Evolutionary conservation across 2,329 filamentous ascomycete species (phyloP), one percentile per base, ranked within the genome.

Genomic region (Pezicula carpinea): DNA sequence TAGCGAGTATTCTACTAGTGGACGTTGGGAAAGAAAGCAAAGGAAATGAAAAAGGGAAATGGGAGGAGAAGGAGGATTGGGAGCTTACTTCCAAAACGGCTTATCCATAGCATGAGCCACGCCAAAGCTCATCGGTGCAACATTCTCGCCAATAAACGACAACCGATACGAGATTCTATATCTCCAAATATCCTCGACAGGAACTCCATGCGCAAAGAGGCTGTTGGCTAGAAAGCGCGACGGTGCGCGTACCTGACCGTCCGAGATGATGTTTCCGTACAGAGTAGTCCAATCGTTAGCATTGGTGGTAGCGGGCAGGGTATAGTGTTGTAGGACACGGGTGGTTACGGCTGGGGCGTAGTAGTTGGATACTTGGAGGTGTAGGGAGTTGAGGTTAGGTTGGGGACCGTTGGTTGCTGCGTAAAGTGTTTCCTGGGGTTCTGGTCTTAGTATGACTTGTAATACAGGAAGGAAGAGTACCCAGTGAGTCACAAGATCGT

Each of bases 131-230:
- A 48, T 53, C 0, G 69, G 68, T 1, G 68, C 68, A 3, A 69
- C 50, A 6, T 63, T 61, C 4, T 70, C 64, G 10, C 61, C 60
- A 38, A 71, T 72, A 43, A 71, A 72, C 0, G 66, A 70, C 26
- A 72, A 49, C 3, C 68, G 58, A 39, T 70, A 70, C 1, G 67
- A 63, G 32, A 72, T 65, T n/a, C 62, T 57, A 53, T 71, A 72
- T 14, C 68, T 59, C 69, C 68, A 72, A 11, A 71, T 62, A 48
- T 69, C 60, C 3, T 50, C 36, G 0, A 68, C 33, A 1, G 43
- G 17, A 1, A 70, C 64, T 0, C 68, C 68, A 43, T 70, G 56
- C 19, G 44, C 44, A 6, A 55, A 33, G 3, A 69, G 47, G 19
- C 54, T 55, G 15, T 66, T 61, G 2, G 58, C 62, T 5, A 70